Conservation (phyloP, 2,329 filamentous ascomycete species). For the Colletotrichum shisoi region DNA sequence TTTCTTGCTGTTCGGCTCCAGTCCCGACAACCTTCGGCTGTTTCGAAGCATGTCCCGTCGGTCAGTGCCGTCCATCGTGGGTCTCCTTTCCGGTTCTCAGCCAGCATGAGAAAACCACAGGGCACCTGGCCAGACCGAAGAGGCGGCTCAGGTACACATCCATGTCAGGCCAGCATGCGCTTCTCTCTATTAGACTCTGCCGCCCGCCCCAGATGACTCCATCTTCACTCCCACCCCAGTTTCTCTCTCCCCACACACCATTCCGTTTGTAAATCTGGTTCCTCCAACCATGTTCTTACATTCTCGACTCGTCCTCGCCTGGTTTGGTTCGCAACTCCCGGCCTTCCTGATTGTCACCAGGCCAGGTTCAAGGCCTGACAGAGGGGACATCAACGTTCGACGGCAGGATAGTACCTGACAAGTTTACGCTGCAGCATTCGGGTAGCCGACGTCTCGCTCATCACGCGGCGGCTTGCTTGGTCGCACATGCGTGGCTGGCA, state of each 20-base stretch:
- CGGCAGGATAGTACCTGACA: neutral
- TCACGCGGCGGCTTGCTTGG: slow-evolving; percentile 5
- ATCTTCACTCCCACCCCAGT: slow-evolving; percentile 16
- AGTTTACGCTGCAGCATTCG: slow-evolving; percentile 4
- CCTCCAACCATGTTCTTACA: slow-evolving; percentile 27
- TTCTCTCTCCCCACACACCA: slow-evolving; percentile 9
- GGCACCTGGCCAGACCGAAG: slow-evolving; percentile 5
- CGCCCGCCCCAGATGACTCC: slow-evolving; percentile 20
- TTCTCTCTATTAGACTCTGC: slow-evolving; percentile 12
- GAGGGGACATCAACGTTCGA: slow-evolving; percentile 2
- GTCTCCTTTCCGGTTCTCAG: neutral
- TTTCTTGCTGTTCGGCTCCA: neutral
- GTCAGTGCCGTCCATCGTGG: slow-evolving; percentile 6
- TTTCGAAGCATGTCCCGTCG: neutral
- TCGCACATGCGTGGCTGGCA: slow-evolving; percentile 22
- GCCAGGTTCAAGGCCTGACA: neutral
- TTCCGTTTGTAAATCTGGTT: slow-evolving; percentile 15
- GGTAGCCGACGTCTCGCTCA: neutral
- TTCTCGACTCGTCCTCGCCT: slow-evolving; percentile 5
- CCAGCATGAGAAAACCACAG: neutral
- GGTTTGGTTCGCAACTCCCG: neutral
- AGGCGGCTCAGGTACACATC: slow-evolving; percentile 21
- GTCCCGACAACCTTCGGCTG: neutral
- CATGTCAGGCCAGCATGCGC: slow-evolving; percentile 11
- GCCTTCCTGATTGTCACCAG: neutral